Evolutionary conservation across 2,329 filamentous ascomycete species (phyloP), one percentile per base, ranked within the genome.

Genomic region (Pyricularia grisea): DNA sequence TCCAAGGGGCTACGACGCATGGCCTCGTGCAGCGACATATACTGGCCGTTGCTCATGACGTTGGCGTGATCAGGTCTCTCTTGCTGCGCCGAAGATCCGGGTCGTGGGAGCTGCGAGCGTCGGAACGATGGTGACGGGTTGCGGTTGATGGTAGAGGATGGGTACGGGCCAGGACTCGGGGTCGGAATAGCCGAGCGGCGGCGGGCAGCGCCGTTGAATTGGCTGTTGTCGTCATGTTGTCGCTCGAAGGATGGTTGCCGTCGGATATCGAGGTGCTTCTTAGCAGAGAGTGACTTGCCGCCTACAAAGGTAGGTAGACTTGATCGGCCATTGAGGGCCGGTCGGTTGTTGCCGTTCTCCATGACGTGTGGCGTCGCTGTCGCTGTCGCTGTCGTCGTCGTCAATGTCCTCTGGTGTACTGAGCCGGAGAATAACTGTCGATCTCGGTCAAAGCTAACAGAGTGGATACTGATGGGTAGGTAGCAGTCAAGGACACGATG

Each of bases 271-370:
- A 31, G 63, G 12, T 30, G 28, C 28, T 65, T 31, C 63, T 36
- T 61, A 23, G 58, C 25, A 4, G 58, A 61, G 58, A 61, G 58
- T 17, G 58, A 14, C 23, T 61, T 61, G 58, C 58, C 58, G 58
- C 58, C 58, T 61, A 61, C 58, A 27, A 61, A 61, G 11, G 58
- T 61, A 88, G 75, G 71, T 88, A 88, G 55, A 80, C 76, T 4
- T 61, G 58, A 61, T 27, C 58, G 58, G 58, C 58, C 58, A 23
- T 61, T 61, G 5, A 4, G 17, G 10, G 23, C 58, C n/a, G 23
- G 58, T 27, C 23, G 58, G 23, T 61, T 25, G 11, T 61, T 61
- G 10, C 23, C 23, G 58, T 25, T 27, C 2, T 61, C 58, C 58
- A 61, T 61, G 23, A 27, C 58, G 23, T 27, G 23, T 28, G 20